Evolutionary conservation across 352 stramenopile species (phyloP).

Genomic region (Globisporangium perplexum): DNA sequence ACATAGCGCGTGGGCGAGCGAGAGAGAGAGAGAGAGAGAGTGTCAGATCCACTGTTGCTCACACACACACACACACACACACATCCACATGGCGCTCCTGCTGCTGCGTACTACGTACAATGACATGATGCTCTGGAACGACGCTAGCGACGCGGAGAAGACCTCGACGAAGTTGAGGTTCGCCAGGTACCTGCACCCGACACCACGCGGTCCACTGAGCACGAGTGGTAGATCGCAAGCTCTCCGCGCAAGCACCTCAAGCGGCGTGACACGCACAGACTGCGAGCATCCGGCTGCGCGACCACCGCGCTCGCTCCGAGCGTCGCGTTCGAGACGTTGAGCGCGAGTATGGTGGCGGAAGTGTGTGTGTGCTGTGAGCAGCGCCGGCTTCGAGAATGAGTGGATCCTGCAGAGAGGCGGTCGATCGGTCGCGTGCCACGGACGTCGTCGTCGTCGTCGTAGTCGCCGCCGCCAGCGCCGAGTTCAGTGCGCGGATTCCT

Average conservation of each 20-base stretch:
- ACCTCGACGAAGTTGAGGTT: conserved; percentile 17
- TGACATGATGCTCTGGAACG: conserved; percentile 16
- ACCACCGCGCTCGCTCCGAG: conserved; percentile 14
- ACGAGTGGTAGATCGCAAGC: too few species aligned
- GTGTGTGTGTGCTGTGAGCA: too few species aligned
- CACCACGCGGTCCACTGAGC: neutral
- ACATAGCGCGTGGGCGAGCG: neutral
- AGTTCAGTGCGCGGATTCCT: neutral
- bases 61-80: neutral
- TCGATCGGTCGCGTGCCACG: neutral
- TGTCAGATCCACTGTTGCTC: neutral
- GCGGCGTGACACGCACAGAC: conserved; percentile 2
- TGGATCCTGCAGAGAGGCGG: neutral
- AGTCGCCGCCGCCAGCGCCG: too few species aligned
- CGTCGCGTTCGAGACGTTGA: conserved; percentile 12
- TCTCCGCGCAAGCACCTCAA: neutral
- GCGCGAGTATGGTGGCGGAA: conserved; percentile 7
- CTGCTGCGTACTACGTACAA: conserved; percentile 3
- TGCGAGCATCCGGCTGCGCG: conserved; percentile 12
- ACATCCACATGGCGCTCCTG: neutral
- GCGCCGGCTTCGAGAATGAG: neutral
- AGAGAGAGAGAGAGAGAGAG: neutral
- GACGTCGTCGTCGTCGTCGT: too few species aligned
- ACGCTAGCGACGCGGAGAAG: conserved; percentile 12
- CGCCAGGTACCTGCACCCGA: conserved; percentile 10